Base-by-base conservation (phyloP, 768 basidiomycete genomes). In the Naganishia vaughanmartiniae region DNA sequence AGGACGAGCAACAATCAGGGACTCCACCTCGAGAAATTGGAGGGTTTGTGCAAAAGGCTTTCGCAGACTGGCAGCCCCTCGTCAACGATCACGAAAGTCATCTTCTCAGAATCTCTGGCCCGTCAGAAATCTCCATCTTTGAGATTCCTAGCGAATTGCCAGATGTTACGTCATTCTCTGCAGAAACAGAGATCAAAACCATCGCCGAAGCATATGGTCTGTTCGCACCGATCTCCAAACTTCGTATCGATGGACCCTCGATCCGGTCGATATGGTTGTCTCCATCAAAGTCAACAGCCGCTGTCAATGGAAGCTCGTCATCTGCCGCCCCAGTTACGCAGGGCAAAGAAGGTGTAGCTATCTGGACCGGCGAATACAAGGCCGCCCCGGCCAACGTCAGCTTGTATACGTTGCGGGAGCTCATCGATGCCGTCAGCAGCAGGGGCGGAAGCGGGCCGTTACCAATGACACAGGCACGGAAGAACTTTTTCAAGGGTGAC, bases 401-500 rank as follows among this genome's bases (percentile, higher is more conserved):
- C 81, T 88, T 97, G 65, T 93, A 89, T 79, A 86, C 88, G 67
- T 85, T 98, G 57, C 82, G 86, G 54, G 73, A 77, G 17, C 74
- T 83, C 24, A 21, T 76, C 21, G 73, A 78, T 1, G 81, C 87
- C 11, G 85, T 92, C 58, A 81, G 76, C n/a, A 33, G 69, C 19
- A 53, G 46, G 10, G 70, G 55, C 7, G 78, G 77, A 45, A 75
- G 68, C 21, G 75, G 75, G 60, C 74, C 83, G 53, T 73, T 84
- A n/a, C 92, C 93, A 0, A 89, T 89, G 0, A 89, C 90, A 75
- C 88, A 89, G 73, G 80, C 81, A 6, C 74, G 79, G 48, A 98
- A 98, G 84, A 89, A 87, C 10, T 98, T 98, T 81, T 97, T 87
- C 87, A 96, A 96, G 83, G 93, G 93, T 0, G 93, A 98, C 83